These are phyloP conservation scores for Penicillium canescens DNA, from an alignment of 495 filamentous ascomycete species.

Conservation along the genomic window DNA sequence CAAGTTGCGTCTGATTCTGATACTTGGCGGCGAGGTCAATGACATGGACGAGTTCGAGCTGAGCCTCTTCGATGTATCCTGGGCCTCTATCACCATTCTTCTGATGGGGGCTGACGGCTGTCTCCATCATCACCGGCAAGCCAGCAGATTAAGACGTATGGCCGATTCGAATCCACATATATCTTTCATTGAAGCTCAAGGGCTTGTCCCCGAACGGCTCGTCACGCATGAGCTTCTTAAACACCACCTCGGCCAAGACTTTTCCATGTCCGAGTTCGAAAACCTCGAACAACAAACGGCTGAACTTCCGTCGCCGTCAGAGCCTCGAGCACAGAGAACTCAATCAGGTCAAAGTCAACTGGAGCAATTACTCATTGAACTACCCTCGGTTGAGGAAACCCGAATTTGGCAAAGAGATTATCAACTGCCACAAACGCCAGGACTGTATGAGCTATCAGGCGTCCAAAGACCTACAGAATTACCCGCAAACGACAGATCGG, in stretches of 20 bases:
- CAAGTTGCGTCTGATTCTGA: conserved; percentile 41
- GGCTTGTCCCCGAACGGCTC: conserved; percentile 45
- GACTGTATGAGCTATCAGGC: conserved; percentile 1
- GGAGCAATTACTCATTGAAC: conserved; percentile 7
- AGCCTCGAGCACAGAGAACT: background rate
- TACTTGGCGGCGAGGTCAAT: conserved; percentile 46
- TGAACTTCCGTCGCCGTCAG: background rate
- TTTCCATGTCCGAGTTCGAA: conserved; percentile 45
- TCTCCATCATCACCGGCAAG: conserved; percentile 49
- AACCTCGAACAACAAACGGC: conserved; percentile 17
- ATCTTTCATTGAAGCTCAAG: conserved; percentile 51
- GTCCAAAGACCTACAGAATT: conserved; percentile 8
- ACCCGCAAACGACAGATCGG: background rate
- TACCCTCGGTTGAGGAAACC: conserved; percentile 8
- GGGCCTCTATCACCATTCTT: conserved; percentile 52
- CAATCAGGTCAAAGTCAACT: background rate
- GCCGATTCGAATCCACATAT: conserved; percentile 48
- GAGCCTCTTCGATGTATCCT: conserved; percentile 43
- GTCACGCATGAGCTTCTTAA: conserved; percentile 50
- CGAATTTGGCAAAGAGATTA: conserved; percentile 5
- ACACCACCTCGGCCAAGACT: conserved; percentile 45
- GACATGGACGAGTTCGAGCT: conserved; percentile 55
- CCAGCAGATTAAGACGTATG: conserved; percentile 48
- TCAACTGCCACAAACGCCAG: background rate
- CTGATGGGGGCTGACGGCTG: conserved; percentile 50